Evolutionary conservation across 345 rosid species (phyloP).

Genomic region (Excoecaria cochinchinensis): DNA sequence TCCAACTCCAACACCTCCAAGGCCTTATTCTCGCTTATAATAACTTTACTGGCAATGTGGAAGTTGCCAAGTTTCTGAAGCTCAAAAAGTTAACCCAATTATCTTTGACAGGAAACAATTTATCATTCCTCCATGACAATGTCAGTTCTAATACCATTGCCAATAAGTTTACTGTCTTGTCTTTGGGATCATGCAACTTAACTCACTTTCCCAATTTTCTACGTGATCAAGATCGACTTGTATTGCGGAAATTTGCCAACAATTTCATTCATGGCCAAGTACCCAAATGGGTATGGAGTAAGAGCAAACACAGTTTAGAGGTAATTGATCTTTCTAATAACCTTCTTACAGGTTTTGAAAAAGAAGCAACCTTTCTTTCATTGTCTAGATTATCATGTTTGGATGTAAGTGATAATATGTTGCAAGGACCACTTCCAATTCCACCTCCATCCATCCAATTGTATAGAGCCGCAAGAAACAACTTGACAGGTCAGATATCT

Average conservation of each 20-base stretch:
- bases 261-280: background rate
- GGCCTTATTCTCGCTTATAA: background rate
- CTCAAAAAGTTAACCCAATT: background rate
- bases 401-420: background rate
- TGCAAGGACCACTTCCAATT: background rate
- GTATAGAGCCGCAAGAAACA: background rate
- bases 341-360: too few relatives aligned
- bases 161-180: background rate
- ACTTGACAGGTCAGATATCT: conserved; percentile 9
- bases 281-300: background rate
- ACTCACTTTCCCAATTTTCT: background rate
- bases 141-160: background rate
- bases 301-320: background rate
- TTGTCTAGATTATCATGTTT: too few relatives aligned
- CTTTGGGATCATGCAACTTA: background rate
- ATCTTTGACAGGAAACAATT: background rate
- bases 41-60: background rate
- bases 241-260: too few relatives aligned
- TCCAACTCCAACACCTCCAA: background rate
- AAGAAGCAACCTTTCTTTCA: too few relatives aligned
- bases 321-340: conserved; percentile 5
- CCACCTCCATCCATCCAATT: background rate
- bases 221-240: background rate
- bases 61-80: background rate
- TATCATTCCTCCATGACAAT: background rate